Conservation (phyloP, 2,329 filamentous ascomycete genomes). For the Aspergillus sp. region DNA sequence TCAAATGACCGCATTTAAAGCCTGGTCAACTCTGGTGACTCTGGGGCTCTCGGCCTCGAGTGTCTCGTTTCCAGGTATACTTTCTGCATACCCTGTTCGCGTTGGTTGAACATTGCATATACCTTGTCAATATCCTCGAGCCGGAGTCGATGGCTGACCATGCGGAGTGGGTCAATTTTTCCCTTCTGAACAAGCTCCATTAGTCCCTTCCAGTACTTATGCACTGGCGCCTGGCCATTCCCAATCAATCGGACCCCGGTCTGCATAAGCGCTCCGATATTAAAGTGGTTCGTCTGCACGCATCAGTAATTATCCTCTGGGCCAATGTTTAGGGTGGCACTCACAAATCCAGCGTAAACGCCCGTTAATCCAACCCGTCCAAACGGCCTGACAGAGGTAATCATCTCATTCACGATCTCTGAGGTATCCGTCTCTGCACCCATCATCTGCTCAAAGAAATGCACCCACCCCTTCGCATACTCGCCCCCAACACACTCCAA, state of each 20-base stretch:
- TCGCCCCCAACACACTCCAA: slow-evolving; percentile 5
- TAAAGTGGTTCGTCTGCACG: slow-evolving; percentile 72
- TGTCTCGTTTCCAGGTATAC: slow-evolving; percentile 66
- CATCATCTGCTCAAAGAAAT: slow-evolving; percentile 6
- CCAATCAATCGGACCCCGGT: slow-evolving; percentile 77
- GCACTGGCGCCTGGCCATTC: slow-evolving; percentile 70
- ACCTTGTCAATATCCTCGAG: slow-evolving; percentile 71
- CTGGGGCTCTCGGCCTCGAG: slow-evolving; percentile 51
- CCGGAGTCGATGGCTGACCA: slow-evolving; percentile 75
- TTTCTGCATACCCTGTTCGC: slow-evolving; percentile 71
- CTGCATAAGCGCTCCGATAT: slow-evolving; percentile 81
- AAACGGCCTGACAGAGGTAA: slow-evolving; percentile 6
- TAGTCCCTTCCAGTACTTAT: slow-evolving; percentile 81
- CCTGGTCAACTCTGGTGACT: slow-evolving; percentile 52
- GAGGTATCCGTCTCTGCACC: slow-evolving; percentile 5
- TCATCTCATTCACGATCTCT: slow-evolving; percentile 11
- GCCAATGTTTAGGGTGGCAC: slow-evolving; percentile 23
- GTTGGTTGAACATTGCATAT: slow-evolving; percentile 61
- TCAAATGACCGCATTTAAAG: slow-evolving; percentile 6
- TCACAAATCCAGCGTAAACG: slow-evolving; percentile 61
- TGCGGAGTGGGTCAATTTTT: slow-evolving; percentile 72
- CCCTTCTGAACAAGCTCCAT: slow-evolving; percentile 65
- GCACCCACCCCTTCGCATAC: slow-evolving; percentile 6
- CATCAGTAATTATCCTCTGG: background rate
- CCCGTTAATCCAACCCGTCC: slow-evolving; percentile 41